phyloP scores from a whole-genome alignment of 495 filamentous ascomycete species.

The Penicillium cosmopolitanum region DNA sequence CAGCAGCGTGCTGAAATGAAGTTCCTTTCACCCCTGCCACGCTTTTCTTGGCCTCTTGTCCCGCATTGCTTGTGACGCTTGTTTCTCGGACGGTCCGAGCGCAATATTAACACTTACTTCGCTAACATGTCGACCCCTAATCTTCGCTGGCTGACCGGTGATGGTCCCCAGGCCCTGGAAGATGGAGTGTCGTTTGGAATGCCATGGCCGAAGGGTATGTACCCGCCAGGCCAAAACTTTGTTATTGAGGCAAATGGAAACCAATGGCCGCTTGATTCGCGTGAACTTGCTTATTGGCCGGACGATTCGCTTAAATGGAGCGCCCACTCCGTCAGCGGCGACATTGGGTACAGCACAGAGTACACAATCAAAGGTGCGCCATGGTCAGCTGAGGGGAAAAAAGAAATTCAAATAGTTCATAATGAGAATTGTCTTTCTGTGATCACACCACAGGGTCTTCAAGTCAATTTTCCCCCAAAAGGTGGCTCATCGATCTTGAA shows the following conservation, averaged over 20 bases:
- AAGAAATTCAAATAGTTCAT: conserved; percentile 6
- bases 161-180: conserved; percentile 15
- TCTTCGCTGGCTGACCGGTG: conserved; percentile 22
- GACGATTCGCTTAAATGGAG: conserved; percentile 28
- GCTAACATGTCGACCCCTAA: conserved; percentile 14
- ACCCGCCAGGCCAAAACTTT: conserved; percentile 21
- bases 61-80: conserved; percentile 10
- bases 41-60: conserved; percentile 14
- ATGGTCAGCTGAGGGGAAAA: not conserved
- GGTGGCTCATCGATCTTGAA: conserved; percentile 16
- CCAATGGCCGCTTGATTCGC: conserved; percentile 24
- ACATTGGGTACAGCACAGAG: conserved; percentile 16
- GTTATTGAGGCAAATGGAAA: conserved; percentile 15
- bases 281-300: conserved; percentile 27
- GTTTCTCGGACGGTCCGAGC: conserved; percentile 6
- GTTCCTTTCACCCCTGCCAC: not conserved
- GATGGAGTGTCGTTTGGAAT: conserved; percentile 29
- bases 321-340: conserved; percentile 16
- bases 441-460: conserved; percentile 9
- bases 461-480: conserved; percentile 9
- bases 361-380: conserved; percentile 16
- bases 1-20: not conserved
- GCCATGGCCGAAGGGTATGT: conserved; percentile 21
- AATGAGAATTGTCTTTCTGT: not conserved
- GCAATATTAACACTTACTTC: not conserved